Conservation (phyloP, 352 stramenopile genomes). For the Globisporangium parvum region DNA sequence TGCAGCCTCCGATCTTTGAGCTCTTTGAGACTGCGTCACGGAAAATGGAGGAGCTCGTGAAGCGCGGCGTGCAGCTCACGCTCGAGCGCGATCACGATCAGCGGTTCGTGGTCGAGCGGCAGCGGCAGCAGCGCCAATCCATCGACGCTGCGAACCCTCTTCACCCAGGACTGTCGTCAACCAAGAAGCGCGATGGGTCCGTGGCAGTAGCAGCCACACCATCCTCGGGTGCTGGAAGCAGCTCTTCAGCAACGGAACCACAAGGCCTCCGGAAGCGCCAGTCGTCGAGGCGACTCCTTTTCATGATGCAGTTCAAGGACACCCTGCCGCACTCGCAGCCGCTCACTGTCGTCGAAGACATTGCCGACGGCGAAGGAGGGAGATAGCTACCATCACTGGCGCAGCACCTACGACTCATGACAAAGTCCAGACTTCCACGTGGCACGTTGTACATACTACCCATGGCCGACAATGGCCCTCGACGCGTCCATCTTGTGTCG, state of each 20-base stretch:
- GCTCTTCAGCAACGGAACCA: not conserved
- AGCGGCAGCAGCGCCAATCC: constrained; percentile 26
- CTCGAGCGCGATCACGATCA: constrained; percentile 64
- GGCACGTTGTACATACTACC: too few species aligned
- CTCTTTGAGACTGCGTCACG: constrained; percentile 35
- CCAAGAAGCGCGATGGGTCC: constrained; percentile 20
- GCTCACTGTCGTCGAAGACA: constrained; percentile 4
- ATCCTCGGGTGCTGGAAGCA: not conserved
- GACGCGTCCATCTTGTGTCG: too few species aligned
- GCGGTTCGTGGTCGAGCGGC: constrained; percentile 33
- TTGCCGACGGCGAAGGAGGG: not conserved
- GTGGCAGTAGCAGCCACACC: not conserved
- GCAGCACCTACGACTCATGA: too few species aligned
- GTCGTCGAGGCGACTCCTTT: constrained; percentile 2
- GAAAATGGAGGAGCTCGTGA: constrained; percentile 58
- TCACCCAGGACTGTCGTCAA: not conserved
- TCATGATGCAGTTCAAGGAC: constrained; percentile 10
- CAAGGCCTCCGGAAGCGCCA: not conserved
- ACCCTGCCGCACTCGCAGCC: not conserved
- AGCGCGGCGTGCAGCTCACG: constrained; percentile 54
- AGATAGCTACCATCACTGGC: not conserved
- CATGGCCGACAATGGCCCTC: too few species aligned
- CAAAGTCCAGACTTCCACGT: too few species aligned
- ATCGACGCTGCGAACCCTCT: constrained; percentile 13
- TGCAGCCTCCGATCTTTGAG: constrained; percentile 17